These are phyloP conservation scores for Neospermospora avenae DNA, from an alignment of 2,329 filamentous ascomycete genomes.

Conservation along the genomic window DNA sequence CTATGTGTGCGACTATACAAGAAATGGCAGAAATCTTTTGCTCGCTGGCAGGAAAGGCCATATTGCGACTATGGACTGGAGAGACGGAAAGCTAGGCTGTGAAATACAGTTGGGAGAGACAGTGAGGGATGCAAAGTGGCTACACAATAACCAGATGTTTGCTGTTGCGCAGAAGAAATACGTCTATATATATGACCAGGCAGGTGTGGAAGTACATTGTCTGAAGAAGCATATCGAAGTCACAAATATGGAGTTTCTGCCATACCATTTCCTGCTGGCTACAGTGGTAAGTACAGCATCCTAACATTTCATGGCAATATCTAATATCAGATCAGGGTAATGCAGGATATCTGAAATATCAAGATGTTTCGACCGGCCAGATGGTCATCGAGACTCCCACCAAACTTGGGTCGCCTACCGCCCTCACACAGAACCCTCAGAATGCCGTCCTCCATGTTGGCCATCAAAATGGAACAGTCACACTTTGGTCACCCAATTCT, in stretches of 20 bases:
- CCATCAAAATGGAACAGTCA: conserved; percentile 92
- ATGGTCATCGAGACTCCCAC: conserved; percentile 84
- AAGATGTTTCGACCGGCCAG: conserved; percentile 90
- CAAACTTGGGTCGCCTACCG: conserved; percentile 76
- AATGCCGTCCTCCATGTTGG: conserved; percentile 92
- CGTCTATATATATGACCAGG: conserved; percentile 91
- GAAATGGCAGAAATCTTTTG: conserved; percentile 82
- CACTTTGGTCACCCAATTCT: conserved; percentile 92
- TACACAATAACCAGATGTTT: conserved; percentile 93
- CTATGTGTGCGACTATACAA: conserved; percentile 83
- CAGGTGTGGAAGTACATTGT: conserved; percentile 89
- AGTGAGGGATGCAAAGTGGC: conserved; percentile 82
- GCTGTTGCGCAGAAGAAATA: conserved; percentile 95
- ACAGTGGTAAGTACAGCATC: conserved; percentile 61
- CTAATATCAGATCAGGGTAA: conserved; percentile 54
- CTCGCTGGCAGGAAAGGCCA: conserved; percentile 90
- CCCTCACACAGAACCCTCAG: conserved; percentile 83
- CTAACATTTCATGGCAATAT: background rate
- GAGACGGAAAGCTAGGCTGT: conserved; percentile 84
- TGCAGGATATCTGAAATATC: conserved; percentile 85
- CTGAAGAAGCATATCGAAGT: conserved; percentile 88
- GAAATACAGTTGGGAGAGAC: conserved; percentile 91
- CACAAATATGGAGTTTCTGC: conserved; percentile 90
- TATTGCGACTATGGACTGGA: conserved; percentile 95
- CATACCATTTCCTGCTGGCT: conserved; percentile 91